phyloP scores from a whole-genome alignment of 176 grass and related monocot genomes.

The Puccinellia tenuiflora region DNA sequence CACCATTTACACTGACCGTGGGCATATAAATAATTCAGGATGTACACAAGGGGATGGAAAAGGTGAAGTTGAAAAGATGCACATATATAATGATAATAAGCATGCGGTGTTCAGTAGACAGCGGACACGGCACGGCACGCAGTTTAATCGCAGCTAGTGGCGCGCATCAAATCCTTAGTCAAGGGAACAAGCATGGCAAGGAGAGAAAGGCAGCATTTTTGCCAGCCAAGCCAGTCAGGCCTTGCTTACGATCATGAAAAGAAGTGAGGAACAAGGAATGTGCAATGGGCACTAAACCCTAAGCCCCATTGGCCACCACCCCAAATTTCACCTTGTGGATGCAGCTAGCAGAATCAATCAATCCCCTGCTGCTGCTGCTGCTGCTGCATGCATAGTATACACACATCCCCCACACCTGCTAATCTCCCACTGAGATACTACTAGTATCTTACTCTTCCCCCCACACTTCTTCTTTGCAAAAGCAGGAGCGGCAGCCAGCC shows the following conservation, averaged over 20 bases:
- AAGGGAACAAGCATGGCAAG: conserved; percentile 33
- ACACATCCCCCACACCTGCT: neutral
- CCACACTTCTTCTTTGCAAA: conserved; percentile 21
- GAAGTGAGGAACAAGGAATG: conserved; percentile 22
- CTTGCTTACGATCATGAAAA: conserved; percentile 33
- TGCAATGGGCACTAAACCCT: conserved; percentile 19
- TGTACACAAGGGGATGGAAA: neutral
- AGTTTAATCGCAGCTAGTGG: neutral
- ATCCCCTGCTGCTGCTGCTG: neutral
- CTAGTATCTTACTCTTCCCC: conserved; percentile 10
- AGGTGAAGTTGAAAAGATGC: neutral
- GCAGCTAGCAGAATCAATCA: neutral
- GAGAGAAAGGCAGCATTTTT: conserved; percentile 11
- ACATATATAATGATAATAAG: conserved; percentile 6
- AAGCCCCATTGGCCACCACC: neutral
- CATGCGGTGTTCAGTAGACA: neutral
- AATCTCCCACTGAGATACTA: conserved; percentile 3
- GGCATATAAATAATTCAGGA: neutral
- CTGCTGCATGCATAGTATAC: neutral
- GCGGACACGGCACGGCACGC: neutral
- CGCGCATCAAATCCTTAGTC: neutral
- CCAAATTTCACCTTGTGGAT: neutral
- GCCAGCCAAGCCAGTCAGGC: neutral
- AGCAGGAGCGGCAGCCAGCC: neutral
- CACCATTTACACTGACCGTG: neutral